Conservation (phyloP, 495 filamentous ascomycete genomes). For the Penicillium herquei region DNA sequence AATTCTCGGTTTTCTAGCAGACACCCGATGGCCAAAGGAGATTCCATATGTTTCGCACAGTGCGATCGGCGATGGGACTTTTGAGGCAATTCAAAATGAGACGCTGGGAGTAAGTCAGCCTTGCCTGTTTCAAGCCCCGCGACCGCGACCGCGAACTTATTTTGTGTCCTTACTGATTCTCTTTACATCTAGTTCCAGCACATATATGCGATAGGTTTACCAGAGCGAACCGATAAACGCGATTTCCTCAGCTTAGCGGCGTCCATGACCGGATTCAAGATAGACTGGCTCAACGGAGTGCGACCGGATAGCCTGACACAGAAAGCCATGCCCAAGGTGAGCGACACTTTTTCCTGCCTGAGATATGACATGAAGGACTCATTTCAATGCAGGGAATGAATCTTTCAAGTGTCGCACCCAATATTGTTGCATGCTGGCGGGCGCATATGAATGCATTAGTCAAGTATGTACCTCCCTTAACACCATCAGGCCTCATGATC, state of each 20-base stretch:
- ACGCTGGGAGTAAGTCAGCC: constrained; percentile 25
- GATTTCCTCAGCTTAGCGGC: constrained; percentile 58
- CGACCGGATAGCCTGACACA: constrained; percentile 17
- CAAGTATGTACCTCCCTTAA: not conserved
- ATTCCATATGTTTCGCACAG: not conserved
- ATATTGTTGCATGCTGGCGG: constrained; percentile 33
- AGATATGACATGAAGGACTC: not conserved
- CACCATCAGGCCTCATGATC: no score
- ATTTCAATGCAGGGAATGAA: constrained; percentile 9
- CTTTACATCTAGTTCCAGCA: constrained; percentile 25
- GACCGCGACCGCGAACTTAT: no score
- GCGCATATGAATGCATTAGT: constrained; percentile 27
- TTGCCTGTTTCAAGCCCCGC: not conserved
- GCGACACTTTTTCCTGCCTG: not conserved
- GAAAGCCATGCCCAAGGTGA: constrained; percentile 24
- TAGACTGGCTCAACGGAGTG: constrained; percentile 55
- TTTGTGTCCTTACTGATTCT: no score
- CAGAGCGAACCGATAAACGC: constrained; percentile 58
- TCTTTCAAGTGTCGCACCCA: constrained; percentile 3
- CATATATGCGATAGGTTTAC: constrained; percentile 61
- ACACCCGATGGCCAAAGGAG: not conserved
- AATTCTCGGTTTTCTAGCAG: no score
- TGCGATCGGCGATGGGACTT: no score
- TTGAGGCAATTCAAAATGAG: constrained; percentile 26
- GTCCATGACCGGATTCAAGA: constrained; percentile 47